These are phyloP conservation scores for Saturnispora quitensis DNA, from an alignment of 805 yeast genomes.

Conservation along the genomic window DNA sequence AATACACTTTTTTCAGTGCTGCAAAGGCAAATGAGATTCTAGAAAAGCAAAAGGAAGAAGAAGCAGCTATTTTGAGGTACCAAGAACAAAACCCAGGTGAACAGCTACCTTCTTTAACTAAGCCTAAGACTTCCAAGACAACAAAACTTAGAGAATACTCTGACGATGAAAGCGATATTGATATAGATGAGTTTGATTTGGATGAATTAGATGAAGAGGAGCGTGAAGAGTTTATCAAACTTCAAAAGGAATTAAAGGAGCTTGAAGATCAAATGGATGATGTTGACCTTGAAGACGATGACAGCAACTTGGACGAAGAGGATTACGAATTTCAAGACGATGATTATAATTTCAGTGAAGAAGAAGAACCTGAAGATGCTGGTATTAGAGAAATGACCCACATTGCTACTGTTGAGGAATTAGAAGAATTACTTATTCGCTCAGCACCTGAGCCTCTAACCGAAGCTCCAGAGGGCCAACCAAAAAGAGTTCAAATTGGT, in stretches of 20 bases:
- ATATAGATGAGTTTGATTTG: slow-evolving; percentile 12
- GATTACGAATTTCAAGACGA: slow-evolving; percentile 29
- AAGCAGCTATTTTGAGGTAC: slow-evolving; percentile 15
- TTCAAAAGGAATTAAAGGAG: slow-evolving; percentile 14
- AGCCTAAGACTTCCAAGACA: neutral
- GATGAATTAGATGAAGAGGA: slow-evolving; percentile 19
- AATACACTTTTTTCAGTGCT: slow-evolving; percentile 90
- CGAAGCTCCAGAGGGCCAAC: slow-evolving; percentile 43
- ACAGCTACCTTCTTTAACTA: slow-evolving; percentile 1
- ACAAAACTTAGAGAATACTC: slow-evolving; percentile 1
- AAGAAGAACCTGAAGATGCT: slow-evolving; percentile 16
- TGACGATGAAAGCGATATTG: slow-evolving; percentile 10
- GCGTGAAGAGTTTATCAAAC: slow-evolving; percentile 12
- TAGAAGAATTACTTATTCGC: slow-evolving; percentile 67
- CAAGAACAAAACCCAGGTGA: slow-evolving; percentile 11
- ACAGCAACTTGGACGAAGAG: slow-evolving; percentile 4
- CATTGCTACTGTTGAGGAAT: slow-evolving; percentile 73
- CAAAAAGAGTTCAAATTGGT: slow-evolving; percentile 75
- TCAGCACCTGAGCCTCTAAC: slow-evolving; percentile 67
- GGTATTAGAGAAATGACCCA: slow-evolving; percentile 43
- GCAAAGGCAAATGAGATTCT: slow-evolving; percentile 68
- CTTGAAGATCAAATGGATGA: slow-evolving; percentile 13
- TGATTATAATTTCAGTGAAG: slow-evolving; percentile 11
- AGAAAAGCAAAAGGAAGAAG: slow-evolving; percentile 49
- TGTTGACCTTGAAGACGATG: slow-evolving; percentile 17